Evolutionary conservation across 2,329 filamentous ascomycete species (phyloP).

Genomic region (Ophiostoma novo-ulmi): DNA sequence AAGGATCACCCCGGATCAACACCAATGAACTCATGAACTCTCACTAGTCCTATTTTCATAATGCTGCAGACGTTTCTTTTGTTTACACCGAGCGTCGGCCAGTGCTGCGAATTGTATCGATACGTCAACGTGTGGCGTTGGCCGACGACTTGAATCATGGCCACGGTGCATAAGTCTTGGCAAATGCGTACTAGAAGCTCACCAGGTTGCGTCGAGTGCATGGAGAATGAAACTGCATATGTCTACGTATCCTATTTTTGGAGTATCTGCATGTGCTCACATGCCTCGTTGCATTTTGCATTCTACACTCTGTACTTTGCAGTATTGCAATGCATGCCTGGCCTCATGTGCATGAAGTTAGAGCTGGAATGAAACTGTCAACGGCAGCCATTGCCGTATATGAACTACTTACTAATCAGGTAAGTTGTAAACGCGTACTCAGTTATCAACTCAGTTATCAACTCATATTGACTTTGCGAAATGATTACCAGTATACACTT

Average conservation of each 20-base stretch:
- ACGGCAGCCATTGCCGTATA: too few relatives aligned
- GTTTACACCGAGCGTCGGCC: background rate
- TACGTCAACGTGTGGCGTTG: background rate
- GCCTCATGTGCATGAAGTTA: too few relatives aligned
- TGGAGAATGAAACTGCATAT: background rate
- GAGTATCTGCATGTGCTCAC: background rate
- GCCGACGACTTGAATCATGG: background rate
- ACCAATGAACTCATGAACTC: background rate
- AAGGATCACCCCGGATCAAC: background rate
- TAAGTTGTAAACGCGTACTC: too few relatives aligned
- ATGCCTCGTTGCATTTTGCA: background rate
- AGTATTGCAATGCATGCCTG: background rate
- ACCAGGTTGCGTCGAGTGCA: background rate
- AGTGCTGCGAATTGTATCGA: background rate
- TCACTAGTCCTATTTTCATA: background rate
- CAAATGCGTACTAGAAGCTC: background rate
- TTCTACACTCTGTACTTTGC: background rate
- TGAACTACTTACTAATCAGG: too few relatives aligned
- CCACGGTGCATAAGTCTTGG: background rate
- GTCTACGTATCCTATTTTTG: background rate
- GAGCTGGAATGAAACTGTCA: too few relatives aligned
- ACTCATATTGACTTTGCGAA: too few relatives aligned
- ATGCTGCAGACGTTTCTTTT: background rate
- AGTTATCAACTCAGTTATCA: too few relatives aligned
- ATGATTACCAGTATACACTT: too few relatives aligned